A percentile compares a stretch with the other conserved stretches of the same genome.
These are phyloP conservation scores for Colletotrichum costaricense DNA, from an alignment of 2,329 filamentous ascomycete genomes.

Conservation along the genomic window DNA sequence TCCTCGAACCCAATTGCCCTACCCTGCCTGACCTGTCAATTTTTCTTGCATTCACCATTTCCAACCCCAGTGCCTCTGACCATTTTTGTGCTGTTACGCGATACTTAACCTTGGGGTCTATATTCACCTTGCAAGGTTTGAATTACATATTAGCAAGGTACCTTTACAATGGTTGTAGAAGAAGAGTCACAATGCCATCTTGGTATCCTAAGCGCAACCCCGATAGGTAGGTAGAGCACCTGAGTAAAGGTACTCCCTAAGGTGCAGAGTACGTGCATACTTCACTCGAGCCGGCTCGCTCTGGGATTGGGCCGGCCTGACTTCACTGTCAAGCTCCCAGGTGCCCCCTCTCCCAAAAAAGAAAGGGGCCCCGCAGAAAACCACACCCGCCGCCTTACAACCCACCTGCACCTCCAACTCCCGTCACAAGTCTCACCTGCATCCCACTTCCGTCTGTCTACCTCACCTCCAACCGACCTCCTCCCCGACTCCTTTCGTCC, in stretches of 20 bases:
- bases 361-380: conserved; percentile 34
- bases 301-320: conserved; percentile 21
- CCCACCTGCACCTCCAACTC: conserved; percentile 33
- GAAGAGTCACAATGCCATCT: neutral
- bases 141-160: neutral
- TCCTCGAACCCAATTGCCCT: neutral
- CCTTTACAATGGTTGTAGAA: neutral
- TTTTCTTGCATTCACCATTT: neutral
- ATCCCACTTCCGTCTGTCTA: conserved; percentile 18
- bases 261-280: conserved; percentile 17
- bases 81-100: neutral
- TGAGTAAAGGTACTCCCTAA: neutral
- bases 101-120: neutral
- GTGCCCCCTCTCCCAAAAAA: conserved; percentile 16
- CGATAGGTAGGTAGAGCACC: neutral
- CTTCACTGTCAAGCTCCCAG: conserved; percentile 21
- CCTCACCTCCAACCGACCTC: conserved; percentile 21
- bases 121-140: neutral
- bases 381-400: conserved; percentile 30
- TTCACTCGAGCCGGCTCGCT: neutral
- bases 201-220: neutral
- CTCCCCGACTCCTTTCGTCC: conserved; percentile 2
- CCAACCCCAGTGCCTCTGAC: neutral
- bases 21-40: neutral
- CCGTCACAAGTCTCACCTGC: conserved; percentile 29